Evolutionary conservation across 2,329 filamentous ascomycete species (phyloP).

Genomic region (Beauveria sp.): DNA sequence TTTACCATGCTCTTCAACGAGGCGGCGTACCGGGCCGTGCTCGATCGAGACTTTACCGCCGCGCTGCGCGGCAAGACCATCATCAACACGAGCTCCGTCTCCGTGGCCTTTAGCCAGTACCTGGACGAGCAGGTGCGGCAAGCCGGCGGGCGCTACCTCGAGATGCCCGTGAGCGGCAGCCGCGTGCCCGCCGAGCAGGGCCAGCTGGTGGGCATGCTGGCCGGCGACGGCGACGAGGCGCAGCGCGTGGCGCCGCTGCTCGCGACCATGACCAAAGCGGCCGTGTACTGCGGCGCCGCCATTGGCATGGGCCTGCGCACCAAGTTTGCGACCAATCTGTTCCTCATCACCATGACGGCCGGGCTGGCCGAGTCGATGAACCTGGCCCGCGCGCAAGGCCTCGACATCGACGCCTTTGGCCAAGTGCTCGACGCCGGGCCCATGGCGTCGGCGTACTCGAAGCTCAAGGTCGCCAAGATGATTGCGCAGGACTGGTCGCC

Average conservation of each 20-base stretch:
- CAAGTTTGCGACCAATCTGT: constrained; percentile 26
- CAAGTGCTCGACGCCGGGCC: constrained; percentile 24
- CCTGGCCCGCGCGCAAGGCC: constrained; percentile 23
- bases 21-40: constrained; percentile 16
- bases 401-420: constrained; percentile 22
- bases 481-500: constrained; percentile 22
- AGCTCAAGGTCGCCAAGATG: constrained; percentile 24
- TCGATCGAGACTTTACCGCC: constrained; percentile 17
- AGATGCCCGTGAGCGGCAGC: constrained; percentile 30
- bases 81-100: constrained; percentile 24
- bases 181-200: constrained; percentile 26
- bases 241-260: constrained; percentile 18
- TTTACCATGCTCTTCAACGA: constrained; percentile 26
- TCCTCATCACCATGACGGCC: constrained; percentile 22
- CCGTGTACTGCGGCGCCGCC: constrained; percentile 27
- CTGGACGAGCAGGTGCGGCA: constrained; percentile 17
- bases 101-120: constrained; percentile 18
- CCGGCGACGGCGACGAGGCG: constrained; percentile 20
- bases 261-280: constrained; percentile 21
- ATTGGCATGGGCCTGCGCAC: constrained; percentile 24
- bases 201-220: constrained; percentile 26
- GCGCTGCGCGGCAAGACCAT: constrained; percentile 23
- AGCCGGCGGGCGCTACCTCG: constrained; percentile 23
- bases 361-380: constrained; percentile 26
- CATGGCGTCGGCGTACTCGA: constrained; percentile 24